Evolutionary conservation across 805 yeast genomes (phyloP), one percentile per base, ranked within the genome.

Genomic region (Candida ortonii): DNA sequence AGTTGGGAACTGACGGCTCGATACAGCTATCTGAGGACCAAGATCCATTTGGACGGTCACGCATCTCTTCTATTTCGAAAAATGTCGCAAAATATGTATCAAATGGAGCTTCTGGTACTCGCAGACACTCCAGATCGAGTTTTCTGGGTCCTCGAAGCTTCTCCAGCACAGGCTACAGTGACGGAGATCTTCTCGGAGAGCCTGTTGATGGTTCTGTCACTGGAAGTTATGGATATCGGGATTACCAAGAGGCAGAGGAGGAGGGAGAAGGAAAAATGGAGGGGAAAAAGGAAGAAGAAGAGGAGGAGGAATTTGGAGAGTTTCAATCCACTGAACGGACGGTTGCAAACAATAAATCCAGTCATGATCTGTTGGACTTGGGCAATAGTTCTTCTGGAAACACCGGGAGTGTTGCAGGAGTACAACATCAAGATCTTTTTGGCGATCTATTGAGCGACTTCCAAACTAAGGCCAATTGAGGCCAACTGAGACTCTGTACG

Each of bases 231-330:
- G n/a, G n/a, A n/a, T n/a, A n/a, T n/a, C n/a, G n/a, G n/a, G n/a
- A 24, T 7, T 9, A 14, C 24, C 16, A 12, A 28, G 14, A 10
- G 14, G 17, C 26, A 32, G 16, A 7, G 20, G 33, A 30, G 24
- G 33, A 30, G 4, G 32, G n/a, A 5, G 21, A 19, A 27, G 15
- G n/a, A 7, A 18, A 27, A 16, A 15, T 17, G 14, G 22, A 17
- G 19, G 25, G 5, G 15, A 6, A 30, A 8, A 31, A 26, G 13
- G 37, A 34, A 1, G 40, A 45, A n/a, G 36, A 16, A 6, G 38
- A 30, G n/a, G 39, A 43, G 4, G 50, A 48, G 18, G 55, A 49
- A 7, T 52, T 52, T 40, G 57, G 56, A 3, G 54, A 46, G 16
- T 50, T 49, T 21, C 49, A 47, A 22, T 32, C 46, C 4, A 36